Conservation (phyloP, 768 basidiomycete genomes). For the Tricholoma matsutake region DNA sequence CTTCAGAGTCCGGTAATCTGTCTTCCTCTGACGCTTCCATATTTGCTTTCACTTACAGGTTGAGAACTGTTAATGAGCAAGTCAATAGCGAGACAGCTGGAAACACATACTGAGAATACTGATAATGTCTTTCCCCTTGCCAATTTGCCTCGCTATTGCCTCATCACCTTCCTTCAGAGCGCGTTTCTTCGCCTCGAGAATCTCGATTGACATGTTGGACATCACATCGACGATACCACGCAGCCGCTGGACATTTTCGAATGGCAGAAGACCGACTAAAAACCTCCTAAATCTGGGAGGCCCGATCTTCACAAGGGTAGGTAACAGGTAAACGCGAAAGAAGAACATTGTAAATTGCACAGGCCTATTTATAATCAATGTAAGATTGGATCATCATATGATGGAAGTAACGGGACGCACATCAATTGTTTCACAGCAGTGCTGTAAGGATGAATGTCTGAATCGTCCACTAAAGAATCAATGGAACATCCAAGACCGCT, state of each 20-base stretch:
- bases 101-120: constrained; percentile 23
- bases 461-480: constrained; percentile 25
- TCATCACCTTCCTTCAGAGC: constrained; percentile 27
- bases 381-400: neutral
- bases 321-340: constrained; percentile 23
- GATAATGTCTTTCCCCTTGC: constrained; percentile 30
- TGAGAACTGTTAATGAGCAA: neutral
- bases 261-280: constrained; percentile 28
- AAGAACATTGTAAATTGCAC: constrained; percentile 10
- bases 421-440: constrained; percentile 24
- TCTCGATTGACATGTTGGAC: constrained; percentile 26
- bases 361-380: neutral
- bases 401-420: constrained; percentile 12
- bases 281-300: constrained; percentile 30
- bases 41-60: constrained; percentile 31
- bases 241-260: constrained; percentile 22
- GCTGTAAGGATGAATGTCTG: constrained; percentile 25
- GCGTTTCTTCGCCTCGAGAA: constrained; percentile 33
- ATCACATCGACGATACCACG: constrained; percentile 33
- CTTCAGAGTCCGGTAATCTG: constrained; percentile 30
- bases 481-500: constrained; percentile 30
- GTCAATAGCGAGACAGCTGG: neutral
- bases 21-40: constrained; percentile 28
- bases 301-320: constrained; percentile 28
- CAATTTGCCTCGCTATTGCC: constrained; percentile 26